These are phyloP conservation scores for Vanderwaltozyma verrucispora DNA, from an alignment of 805 yeast species.

Conservation along the genomic window DNA sequence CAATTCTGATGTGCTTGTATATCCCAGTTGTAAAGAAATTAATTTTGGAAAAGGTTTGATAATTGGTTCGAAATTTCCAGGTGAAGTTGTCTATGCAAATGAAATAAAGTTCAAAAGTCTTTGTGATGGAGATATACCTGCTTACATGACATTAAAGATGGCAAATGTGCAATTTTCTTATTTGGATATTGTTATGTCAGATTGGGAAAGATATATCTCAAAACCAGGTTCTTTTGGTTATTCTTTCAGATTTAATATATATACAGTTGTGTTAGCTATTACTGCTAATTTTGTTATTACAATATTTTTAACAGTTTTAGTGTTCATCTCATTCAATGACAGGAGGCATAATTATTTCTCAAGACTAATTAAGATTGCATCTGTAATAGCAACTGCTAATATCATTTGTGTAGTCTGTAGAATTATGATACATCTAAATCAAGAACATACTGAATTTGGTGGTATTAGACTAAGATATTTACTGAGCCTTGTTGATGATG, in stretches of 20 bases:
- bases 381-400: slow-evolving; percentile 44
- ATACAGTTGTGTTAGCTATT: slow-evolving; percentile 51
- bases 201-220: slow-evolving; percentile 40
- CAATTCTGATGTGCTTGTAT: not conserved
- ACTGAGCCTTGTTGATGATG: slow-evolving; percentile 32
- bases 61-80: slow-evolving; percentile 12
- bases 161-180: slow-evolving; percentile 32
- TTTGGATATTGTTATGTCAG: slow-evolving; percentile 26
- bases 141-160: slow-evolving; percentile 27
- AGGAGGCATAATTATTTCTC: slow-evolving; percentile 40
- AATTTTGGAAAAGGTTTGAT: slow-evolving; percentile 28
- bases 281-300: slow-evolving; percentile 58
- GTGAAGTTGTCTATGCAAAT: slow-evolving; percentile 9
- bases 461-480: slow-evolving; percentile 19
- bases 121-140: slow-evolving; percentile 29
- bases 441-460: slow-evolving; percentile 36
- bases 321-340: slow-evolving; percentile 54
- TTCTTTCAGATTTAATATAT: slow-evolving; percentile 44
- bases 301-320: slow-evolving; percentile 50
- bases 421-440: slow-evolving; percentile 36
- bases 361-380: slow-evolving; percentile 29
- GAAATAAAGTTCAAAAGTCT: slow-evolving; percentile 22
- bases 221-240: slow-evolving; percentile 29
- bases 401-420: slow-evolving; percentile 40
- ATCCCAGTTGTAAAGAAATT: slow-evolving; percentile 24